phyloP scores from a whole-genome alignment of 192 early-diverging fungal genomes.

The Backusella circina region DNA sequence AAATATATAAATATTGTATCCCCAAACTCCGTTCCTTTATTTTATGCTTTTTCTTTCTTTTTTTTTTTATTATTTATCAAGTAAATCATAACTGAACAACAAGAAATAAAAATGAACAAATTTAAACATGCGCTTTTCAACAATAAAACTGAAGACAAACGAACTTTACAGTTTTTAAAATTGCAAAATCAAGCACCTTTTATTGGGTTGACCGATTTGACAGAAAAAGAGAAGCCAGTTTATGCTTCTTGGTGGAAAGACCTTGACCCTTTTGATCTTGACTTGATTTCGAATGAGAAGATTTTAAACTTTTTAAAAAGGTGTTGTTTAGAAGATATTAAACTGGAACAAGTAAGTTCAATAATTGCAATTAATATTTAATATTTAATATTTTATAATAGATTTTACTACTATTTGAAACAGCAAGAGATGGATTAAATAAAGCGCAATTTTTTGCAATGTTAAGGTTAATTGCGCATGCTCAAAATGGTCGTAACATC shows the following conservation, averaged over 20 bases:
- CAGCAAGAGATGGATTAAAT: conserved; percentile 19
- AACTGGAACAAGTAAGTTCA: conserved; percentile 24
- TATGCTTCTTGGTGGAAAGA: conserved; percentile 36
- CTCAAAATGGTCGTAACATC: conserved; percentile 34
- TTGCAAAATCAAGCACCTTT: neutral
- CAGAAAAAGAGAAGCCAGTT: conserved; percentile 9
- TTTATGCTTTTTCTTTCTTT: conserved; percentile 2
- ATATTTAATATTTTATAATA: conserved; percentile 1
- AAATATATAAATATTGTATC: neutral
- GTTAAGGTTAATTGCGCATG: conserved; percentile 34
- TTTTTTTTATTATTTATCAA: neutral
- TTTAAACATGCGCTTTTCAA: conserved; percentile 8
- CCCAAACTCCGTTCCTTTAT: neutral
- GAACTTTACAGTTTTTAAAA: conserved; percentile 23
- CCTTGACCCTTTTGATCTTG: conserved; percentile 30
- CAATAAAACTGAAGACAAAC: conserved; percentile 9
- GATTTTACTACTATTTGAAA: conserved; percentile 32
- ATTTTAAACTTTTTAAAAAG: conserved; percentile 22
- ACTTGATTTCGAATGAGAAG: conserved; percentile 14
- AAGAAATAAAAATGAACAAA: conserved; percentile 8
- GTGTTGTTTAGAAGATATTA: conserved; percentile 16
- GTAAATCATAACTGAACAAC: neutral
- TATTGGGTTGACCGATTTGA: neutral
- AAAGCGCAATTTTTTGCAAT: conserved; percentile 34
- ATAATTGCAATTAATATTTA: neutral